Evolutionary conservation across 331 rosid species (phyloP), one percentile per base, ranked within the genome.

Genomic region (Malus hybrid): DNA sequence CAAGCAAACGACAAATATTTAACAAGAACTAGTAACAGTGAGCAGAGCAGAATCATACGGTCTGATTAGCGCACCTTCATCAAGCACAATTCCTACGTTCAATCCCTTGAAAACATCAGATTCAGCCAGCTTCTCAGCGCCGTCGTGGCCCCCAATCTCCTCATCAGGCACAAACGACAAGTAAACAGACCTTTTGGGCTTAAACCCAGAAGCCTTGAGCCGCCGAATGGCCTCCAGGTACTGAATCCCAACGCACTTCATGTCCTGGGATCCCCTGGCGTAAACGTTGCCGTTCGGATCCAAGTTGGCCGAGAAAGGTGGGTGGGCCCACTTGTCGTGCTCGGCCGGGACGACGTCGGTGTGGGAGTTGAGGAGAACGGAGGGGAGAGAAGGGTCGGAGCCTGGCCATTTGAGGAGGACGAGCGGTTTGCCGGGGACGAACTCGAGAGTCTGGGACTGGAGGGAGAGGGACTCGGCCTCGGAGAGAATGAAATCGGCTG

Each of bases 181-280:
- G 83, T 87, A 88, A 13, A 91, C 65, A 52, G 87, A 71, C 6
- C 96, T 85, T 68, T 71, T 57, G 7, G 99, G 99, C n/a, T 56
- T 52, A 44, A 88, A 94, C 34, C 85, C 89, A 63, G 83, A 70
- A 13, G 83, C 83, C 80, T 83, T 86, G 54, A 93, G 79, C 19
- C 77, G 80, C 6, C 97, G 86, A 79, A 93, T 64, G 14, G 97
- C 98, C 83, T 93, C 98, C 18, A 93, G 85, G 82, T 93, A 93
- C 83, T 93, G 98, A 88, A 91, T 66, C 3, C 97, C 91, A 18
- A 93, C 96, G 81, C 98, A 90, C 87, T 93, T 93, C 97, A 91
- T 93, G 57, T 91, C 97, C 82, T 94, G 97, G 7, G 99, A 92
- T 15, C 97, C 97, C 76, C 99, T 70, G 29, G 97, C 97, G 67